These are phyloP conservation scores for cucumber (Cucumis sativus) DNA, from an alignment of 306 rosid genomes.

Conservation along the genomic window DNA sequence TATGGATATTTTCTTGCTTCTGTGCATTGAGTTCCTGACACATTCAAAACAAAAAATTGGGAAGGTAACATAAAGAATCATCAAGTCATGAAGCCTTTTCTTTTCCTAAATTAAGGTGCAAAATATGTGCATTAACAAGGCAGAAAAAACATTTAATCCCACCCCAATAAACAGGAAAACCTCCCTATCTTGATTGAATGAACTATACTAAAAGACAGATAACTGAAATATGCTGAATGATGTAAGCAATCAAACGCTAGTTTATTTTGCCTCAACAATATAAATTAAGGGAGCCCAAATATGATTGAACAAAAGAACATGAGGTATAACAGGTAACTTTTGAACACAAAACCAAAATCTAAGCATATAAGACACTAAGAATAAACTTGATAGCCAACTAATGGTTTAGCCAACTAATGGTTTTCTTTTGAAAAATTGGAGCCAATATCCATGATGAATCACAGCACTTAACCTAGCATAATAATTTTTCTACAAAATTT, in stretches of 20 bases:
- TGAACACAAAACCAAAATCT: neutral
- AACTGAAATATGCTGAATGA: neutral
- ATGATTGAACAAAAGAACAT: neutral
- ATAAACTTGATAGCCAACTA: neutral
- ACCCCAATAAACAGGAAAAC: neutral
- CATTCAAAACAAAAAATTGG: constrained; percentile 9
- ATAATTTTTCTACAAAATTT: neutral
- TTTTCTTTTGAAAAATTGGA: neutral
- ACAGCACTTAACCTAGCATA: neutral
- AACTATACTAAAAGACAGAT: neutral
- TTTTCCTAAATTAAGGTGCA: neutral
- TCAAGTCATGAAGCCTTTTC: neutral
- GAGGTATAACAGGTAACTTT: neutral
- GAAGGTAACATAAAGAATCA: constrained; percentile 8
- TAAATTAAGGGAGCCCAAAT: neutral
- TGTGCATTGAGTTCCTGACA: constrained; percentile 68
- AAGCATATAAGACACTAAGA: neutral
- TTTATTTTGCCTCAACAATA: neutral
- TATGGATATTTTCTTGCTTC: constrained; percentile 47
- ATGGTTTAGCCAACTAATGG: neutral
- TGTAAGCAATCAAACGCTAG: neutral
- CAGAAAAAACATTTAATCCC: neutral
- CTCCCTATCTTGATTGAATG: neutral
- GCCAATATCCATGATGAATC: neutral
- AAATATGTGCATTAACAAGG: neutral